These are phyloP conservation scores for Colletotrichum zoysiae DNA, from an alignment of 2,329 filamentous ascomycete species.

Conservation along the genomic window DNA sequence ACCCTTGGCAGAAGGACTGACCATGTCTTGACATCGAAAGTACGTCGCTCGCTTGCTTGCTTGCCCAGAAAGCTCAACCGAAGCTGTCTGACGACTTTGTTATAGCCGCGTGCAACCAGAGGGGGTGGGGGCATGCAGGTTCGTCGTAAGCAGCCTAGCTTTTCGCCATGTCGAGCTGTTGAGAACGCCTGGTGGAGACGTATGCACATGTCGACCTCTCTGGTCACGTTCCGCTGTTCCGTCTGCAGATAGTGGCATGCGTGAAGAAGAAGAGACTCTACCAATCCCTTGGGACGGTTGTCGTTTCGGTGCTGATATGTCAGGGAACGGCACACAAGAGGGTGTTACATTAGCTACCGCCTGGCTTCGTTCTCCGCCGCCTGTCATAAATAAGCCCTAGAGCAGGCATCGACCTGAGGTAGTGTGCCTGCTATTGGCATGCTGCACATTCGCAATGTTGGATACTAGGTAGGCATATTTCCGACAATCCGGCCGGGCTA, in stretches of 20 bases:
- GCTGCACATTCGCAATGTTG: not conserved
- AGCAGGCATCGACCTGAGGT: not conserved
- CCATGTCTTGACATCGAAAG: not conserved
- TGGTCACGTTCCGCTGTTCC: slow-evolving; percentile 39
- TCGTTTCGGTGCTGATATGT: slow-evolving; percentile 9
- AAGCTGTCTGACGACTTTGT: not conserved
- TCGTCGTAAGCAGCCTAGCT: slow-evolving; percentile 8
- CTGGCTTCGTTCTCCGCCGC: slow-evolving; percentile 1
- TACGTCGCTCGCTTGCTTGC: not conserved
- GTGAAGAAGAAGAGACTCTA: slow-evolving; percentile 21
- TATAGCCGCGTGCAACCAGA: not conserved
- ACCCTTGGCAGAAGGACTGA: not conserved
- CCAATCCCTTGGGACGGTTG: slow-evolving; percentile 31
- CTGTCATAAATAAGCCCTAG: slow-evolving; percentile 8
- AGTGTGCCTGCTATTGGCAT: slow-evolving; percentile 2
- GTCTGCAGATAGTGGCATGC: slow-evolving; percentile 37
- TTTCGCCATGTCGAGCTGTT: slow-evolving; percentile 15
- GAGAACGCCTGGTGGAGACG: slow-evolving; percentile 33
- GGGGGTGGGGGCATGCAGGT: not conserved
- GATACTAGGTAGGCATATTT: slow-evolving; percentile 2
- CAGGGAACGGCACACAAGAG: slow-evolving; percentile 17
- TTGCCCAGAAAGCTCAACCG: not conserved
- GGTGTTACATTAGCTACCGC: slow-evolving; percentile 29
- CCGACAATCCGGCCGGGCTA: not conserved
- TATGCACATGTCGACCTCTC: slow-evolving; percentile 36